Conservation (phyloP, 1,284 basidiomycete genomes). For the Cutaneotrichosporon curvatum region DNA sequence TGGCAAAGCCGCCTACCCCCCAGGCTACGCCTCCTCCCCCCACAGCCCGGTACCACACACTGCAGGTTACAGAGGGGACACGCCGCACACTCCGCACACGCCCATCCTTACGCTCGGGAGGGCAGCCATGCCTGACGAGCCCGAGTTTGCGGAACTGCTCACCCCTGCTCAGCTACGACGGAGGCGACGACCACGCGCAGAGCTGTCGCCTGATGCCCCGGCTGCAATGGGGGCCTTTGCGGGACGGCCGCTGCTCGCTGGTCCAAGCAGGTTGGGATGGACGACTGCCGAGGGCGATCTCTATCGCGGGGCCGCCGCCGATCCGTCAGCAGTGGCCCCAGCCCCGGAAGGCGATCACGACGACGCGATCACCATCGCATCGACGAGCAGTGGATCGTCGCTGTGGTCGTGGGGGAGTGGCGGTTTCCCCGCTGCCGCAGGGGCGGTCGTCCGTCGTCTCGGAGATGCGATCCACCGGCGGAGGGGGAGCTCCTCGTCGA, state of each 20-base stretch:
- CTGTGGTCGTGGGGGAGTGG: constrained; percentile 34
- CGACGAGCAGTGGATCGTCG: constrained; percentile 23
- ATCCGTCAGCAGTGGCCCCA: constrained; percentile 22
- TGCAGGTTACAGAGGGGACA: no score
- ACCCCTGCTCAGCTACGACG: constrained; percentile 32
- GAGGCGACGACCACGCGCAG: constrained; percentile 9
- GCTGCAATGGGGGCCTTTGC: constrained; percentile 2
- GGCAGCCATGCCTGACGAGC: constrained; percentile 15
- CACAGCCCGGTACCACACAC: no score
- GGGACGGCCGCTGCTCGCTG: constrained; percentile 14
- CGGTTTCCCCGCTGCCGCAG: constrained; percentile 30
- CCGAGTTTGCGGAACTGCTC: constrained; percentile 39
- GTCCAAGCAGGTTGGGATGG: constrained; percentile 32
- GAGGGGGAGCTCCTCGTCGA: constrained; percentile 25
- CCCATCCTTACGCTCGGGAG: constrained; percentile 9
- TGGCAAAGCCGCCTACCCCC: no score
- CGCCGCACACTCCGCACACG: no score
- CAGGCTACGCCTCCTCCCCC: no score
- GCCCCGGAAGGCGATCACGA: constrained; percentile 17
- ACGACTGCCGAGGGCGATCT: constrained; percentile 40
- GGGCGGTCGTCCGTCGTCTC: constrained; percentile 38
- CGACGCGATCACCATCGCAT: constrained; percentile 29
- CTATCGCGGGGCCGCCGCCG: constrained; percentile 34
- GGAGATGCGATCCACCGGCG: constrained; percentile 40
- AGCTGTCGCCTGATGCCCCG: neutral